phyloP scores from a whole-genome alignment of 1,284 basidiomycete genomes.

The Earliella scabrosa region DNA sequence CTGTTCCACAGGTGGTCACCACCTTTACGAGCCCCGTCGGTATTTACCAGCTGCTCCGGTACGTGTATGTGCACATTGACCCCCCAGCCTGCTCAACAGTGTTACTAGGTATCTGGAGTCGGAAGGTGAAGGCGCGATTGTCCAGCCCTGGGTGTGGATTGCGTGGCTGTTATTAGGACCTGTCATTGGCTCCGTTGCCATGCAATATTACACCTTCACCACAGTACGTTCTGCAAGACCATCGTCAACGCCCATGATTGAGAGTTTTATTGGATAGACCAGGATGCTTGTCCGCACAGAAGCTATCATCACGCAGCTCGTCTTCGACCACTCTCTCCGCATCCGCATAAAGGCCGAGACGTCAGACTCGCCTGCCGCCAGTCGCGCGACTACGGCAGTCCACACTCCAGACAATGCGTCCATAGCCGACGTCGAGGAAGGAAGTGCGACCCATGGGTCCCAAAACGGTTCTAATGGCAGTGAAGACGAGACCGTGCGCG shows the following conservation, averaged over 20 bases:
- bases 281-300: conserved; percentile 58
- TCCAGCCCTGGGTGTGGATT: conserved; percentile 67
- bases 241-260: neutral
- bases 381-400: conserved; percentile 24
- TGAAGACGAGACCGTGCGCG: conserved; percentile 19
- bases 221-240: conserved; percentile 20
- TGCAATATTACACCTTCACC: conserved; percentile 43
- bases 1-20: conserved; percentile 21
- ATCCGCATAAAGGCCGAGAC: conserved; percentile 65
- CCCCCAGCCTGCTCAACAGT: neutral
- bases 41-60: conserved; percentile 47
- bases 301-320: conserved; percentile 67
- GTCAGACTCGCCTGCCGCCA: conserved; percentile 22
- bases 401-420: conserved; percentile 35
- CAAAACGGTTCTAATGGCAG: conserved; percentile 12
- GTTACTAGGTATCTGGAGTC: conserved; percentile 45
- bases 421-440: conserved; percentile 26
- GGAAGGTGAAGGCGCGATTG: conserved; percentile 38
- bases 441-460: neutral
- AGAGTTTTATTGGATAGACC: conserved; percentile 39
- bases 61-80: neutral
- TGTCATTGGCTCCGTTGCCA: conserved; percentile 38
- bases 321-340: conserved; percentile 73
- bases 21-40: conserved; percentile 46
- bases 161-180: conserved; percentile 63